Base-by-base conservation (phyloP, 2,329 filamentous ascomycete genomes). In the Rachicladosporium sp. region DNA sequence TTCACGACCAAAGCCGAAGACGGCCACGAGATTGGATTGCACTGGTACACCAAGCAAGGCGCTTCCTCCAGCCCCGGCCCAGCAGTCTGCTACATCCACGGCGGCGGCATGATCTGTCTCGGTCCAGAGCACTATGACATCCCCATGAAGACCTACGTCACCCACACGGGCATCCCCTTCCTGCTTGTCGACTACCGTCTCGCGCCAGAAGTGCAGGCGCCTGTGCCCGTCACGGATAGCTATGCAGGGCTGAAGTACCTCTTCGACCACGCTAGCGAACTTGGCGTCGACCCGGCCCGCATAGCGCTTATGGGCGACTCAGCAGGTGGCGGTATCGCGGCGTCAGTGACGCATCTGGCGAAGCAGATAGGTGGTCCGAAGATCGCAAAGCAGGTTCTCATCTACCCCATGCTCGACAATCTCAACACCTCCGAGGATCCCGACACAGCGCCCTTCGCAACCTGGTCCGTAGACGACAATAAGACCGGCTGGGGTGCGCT, bases 371-470 rank as follows among this genome's bases (percentile, higher is more conserved):
- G 34, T 2, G 45, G 43, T 1, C 63, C 49, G 40, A 52, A 46
- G 31, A 46, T 60, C 40, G 59, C 50, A 31, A 63, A 59, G 51
- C 60, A 68, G 50, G 56, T 70, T 33, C 57, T 70, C 8, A 53
- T 65, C 34, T 64, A 64, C 36, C 66, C 65, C 3, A 70, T 70
- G 67, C 51, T 71, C 9, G 66, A 71, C 46, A 63, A 70, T 43
- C 50, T 58, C 35, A 60, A 55, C 32, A 52, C 56, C n/a, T 43
- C 43, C 6, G 57, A 55, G 23, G 52, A 54, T n/a, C 44, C 45
- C 10, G 56, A 61, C 10, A 56, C 62, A 35, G 54, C 56, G 15
- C 48, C 49, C 3, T 53, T 59, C 23, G 51, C 55, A 0, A 53
- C 53, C 11, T 69, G 65, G 63, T 52, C 48, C 2, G 47, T 48